Evolutionary conservation across 352 stramenopile genomes (phyloP).

Genomic region (Aphanomyces stellatus): DNA sequence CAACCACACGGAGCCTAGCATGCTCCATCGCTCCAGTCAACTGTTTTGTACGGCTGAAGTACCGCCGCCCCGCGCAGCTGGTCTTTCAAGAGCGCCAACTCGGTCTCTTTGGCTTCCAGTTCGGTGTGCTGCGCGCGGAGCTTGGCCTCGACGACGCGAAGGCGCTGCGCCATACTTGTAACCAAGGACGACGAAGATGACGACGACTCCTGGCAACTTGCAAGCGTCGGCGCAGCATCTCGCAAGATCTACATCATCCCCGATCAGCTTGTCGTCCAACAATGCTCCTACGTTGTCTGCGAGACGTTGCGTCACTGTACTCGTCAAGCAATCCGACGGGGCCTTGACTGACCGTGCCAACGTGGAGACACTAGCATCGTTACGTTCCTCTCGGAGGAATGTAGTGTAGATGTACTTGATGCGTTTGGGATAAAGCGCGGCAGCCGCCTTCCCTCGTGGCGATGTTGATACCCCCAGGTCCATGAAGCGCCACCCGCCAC

Average conservation of each 20-base stretch:
- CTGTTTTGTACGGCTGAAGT: neutral
- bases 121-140: neutral
- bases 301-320: neutral
- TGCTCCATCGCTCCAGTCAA: neutral
- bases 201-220: too few species aligned
- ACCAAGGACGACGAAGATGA: neutral
- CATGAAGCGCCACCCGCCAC: too few species aligned
- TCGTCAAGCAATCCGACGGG: neutral
- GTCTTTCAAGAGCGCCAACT: neutral
- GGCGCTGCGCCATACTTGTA: slow-evolving; percentile 3
- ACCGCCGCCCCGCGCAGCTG: neutral
- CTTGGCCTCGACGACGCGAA: slow-evolving; percentile 10
- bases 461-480: too few species aligned
- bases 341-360: neutral
- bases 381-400: neutral
- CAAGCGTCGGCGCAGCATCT: neutral
- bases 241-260: neutral
- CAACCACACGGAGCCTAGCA: neutral
- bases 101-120: neutral
- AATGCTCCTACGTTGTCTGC: neutral
- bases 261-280: neutral
- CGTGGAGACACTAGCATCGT: neutral
- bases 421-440: too few species aligned
- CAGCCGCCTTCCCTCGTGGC: too few species aligned
- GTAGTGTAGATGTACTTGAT: neutral